These are phyloP conservation scores for Dactylellina haptotyla DNA, from an alignment of 2,329 filamentous ascomycete species.

Conservation along the genomic window DNA sequence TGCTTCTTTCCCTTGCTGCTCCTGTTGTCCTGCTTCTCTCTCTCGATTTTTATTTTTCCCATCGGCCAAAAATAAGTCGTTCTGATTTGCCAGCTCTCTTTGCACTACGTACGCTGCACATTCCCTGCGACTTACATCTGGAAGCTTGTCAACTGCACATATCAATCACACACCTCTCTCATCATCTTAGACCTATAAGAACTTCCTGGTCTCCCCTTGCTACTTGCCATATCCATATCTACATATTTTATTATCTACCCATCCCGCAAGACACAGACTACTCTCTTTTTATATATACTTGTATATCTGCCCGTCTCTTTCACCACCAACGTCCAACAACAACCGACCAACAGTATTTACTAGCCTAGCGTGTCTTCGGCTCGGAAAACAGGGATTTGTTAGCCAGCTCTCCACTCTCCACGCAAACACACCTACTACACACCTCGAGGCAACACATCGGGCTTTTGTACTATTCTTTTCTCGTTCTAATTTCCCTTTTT, in stretches of 20 bases:
- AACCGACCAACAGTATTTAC: background rate
- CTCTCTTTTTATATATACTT: background rate
- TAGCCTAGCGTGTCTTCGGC: slow-evolving; percentile 31
- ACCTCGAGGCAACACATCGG: too few species aligned
- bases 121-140: slow-evolving; percentile 34
- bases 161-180: slow-evolving; percentile 22
- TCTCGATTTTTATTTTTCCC: too few species aligned
- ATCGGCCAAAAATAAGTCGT: slow-evolving; percentile 42
- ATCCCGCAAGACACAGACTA: background rate
- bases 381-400: slow-evolving; percentile 49
- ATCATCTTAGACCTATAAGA: slow-evolving; percentile 49
- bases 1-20: slow-evolving; percentile 31
- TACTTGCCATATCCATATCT: slow-evolving; percentile 17
- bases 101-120: slow-evolving; percentile 19
- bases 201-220: slow-evolving; percentile 41
- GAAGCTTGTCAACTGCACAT: slow-evolving; percentile 19
- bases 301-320: background rate
- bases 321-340: background rate
- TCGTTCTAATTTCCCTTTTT: slow-evolving; percentile 42
- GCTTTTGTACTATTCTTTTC: slow-evolving; percentile 45
- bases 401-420: slow-evolving; percentile 9
- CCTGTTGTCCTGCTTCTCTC: slow-evolving; percentile 53
- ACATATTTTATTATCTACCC: background rate
- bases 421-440: slow-evolving; percentile 17
- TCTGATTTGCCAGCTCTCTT: slow-evolving; percentile 42